Evolutionary conservation across 2,329 filamentous ascomycete species (phyloP), one percentile per base, ranked within the genome.

Genomic region (Cercospora sp.): DNA sequence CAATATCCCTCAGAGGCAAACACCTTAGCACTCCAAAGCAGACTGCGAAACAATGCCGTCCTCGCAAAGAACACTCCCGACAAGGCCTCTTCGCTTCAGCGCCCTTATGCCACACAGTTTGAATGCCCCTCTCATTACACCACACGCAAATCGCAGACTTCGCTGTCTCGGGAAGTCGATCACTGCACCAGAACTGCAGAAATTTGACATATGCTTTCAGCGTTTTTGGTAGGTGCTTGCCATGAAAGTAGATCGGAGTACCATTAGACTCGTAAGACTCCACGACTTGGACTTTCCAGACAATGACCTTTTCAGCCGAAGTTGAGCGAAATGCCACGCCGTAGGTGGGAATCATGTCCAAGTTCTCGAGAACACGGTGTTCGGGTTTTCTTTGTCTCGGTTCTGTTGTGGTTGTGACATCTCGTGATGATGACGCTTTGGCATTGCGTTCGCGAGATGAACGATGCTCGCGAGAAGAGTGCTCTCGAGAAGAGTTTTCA

Each of bases 121-220:
- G 18, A 4, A 64, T 30, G 1, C 51, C 51, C 18, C 62, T 42
- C 23, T 59, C 62, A 5, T 45, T 45, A 26, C 62, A 59, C 62
- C 62, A 64, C 23, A 64, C 13, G 23, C 62, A 64, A 9, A 58
- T 30, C 33, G 51, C 48, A 16, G 48, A 33, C 30, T 51, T 53
- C 4, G 48, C 51, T 9, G 51, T 58, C 9, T 58, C 51, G 4
- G 62, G 53, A 5, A 59, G 23, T 3, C 51, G 23, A 31, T 64
- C 62, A 30, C 62, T 16, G 16, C 48, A 64, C 62, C 62, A 64
- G 16, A 64, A 64, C 36, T 64, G 62, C 51, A 64, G 20, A 10
- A 64, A 64, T 18, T 64, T 64, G 36, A 64, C 51, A 9, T 64
- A 64, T 10, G 62, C 33, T n/a, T 42, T 64, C 23, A 64, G 26